Conservation (phyloP, 129 eudicot genomes). For the Gnaphalium uliginosum region DNA sequence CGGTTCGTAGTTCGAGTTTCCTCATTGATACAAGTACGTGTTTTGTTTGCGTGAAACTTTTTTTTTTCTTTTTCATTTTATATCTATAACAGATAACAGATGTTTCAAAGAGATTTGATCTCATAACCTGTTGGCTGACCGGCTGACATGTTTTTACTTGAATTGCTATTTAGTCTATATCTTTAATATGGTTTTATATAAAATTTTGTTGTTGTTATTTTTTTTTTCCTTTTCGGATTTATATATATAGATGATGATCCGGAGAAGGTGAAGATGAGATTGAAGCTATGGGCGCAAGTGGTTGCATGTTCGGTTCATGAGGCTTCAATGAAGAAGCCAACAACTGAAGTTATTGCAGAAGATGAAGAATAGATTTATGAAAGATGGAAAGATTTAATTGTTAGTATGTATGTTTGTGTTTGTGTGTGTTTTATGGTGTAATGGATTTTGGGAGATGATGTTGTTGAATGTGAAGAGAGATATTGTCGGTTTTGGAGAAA, state of each 20-base stretch:
- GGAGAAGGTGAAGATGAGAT: slow-evolving; percentile 45
- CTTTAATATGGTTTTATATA: background rate
- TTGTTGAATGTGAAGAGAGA: too few species aligned
- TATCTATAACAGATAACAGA: background rate
- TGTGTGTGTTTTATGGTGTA: too few species aligned
- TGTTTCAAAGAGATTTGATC: too few species aligned
- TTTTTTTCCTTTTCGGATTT: background rate
- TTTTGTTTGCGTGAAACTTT: background rate
- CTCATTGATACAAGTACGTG: slow-evolving; percentile 53
- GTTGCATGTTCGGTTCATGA: slow-evolving; percentile 58
- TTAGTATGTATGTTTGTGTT: too few species aligned
- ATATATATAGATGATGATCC: slow-evolving; percentile 49
- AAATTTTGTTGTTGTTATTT: background rate
- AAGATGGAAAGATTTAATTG: background rate
- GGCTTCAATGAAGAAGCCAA: slow-evolving; percentile 17
- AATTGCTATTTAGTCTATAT: too few species aligned
- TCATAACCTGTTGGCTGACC: too few species aligned
- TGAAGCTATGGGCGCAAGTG: slow-evolving; percentile 63
- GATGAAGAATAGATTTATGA: too few species aligned
- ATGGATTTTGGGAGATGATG: too few species aligned
- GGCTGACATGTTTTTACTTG: too few species aligned
- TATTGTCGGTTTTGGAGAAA: too few species aligned
- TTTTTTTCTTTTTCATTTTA: background rate
- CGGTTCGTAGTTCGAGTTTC: slow-evolving; percentile 11
- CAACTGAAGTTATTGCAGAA: slow-evolving; percentile 14